phyloP scores from a whole-genome alignment of 768 basidiomycete species.

The Boletus rubescentipes region DNA sequence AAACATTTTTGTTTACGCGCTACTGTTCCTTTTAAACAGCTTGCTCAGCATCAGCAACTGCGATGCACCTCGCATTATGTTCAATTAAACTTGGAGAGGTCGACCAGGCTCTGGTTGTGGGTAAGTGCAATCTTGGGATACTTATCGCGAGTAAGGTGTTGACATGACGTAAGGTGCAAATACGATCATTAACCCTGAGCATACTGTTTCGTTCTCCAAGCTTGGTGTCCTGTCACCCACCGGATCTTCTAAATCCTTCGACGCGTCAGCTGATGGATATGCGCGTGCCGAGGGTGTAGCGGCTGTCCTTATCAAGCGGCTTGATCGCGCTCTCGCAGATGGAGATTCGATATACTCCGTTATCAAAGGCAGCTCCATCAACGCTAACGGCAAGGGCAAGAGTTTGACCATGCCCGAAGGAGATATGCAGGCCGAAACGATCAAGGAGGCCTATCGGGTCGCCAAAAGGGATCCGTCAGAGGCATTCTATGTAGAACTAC shows the following conservation, averaged over 20 bases:
- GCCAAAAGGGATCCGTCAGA: slow-evolving; percentile 35
- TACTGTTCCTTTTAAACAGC: slow-evolving; percentile 7
- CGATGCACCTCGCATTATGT: slow-evolving; percentile 48
- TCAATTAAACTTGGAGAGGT: slow-evolving; percentile 45
- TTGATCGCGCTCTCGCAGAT: slow-evolving; percentile 32
- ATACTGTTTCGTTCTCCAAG: slow-evolving; percentile 27
- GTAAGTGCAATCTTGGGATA: slow-evolving; percentile 1
- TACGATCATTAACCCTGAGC: slow-evolving; percentile 29
- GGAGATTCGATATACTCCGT: slow-evolving; percentile 32
- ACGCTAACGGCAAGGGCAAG: slow-evolving; percentile 34
- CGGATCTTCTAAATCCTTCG: slow-evolving; percentile 33
- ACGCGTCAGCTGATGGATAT: slow-evolving; percentile 34
- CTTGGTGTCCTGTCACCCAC: slow-evolving; percentile 36
- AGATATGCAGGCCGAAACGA: slow-evolving; percentile 34
- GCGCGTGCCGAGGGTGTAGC: slow-evolving; percentile 30
- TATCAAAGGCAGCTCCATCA: slow-evolving; percentile 34
- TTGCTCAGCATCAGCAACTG: slow-evolving; percentile 48
- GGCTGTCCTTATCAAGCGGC: slow-evolving; percentile 35
- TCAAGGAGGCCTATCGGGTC: slow-evolving; percentile 31
- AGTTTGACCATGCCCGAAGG: slow-evolving; percentile 37
- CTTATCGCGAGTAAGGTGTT: background rate
- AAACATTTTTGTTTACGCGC: background rate
- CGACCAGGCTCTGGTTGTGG: slow-evolving; percentile 44
- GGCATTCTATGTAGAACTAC: slow-evolving; percentile 49
- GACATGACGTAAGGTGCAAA: slow-evolving; percentile 24